Evolutionary conservation across 2,329 filamentous ascomycete genomes (phyloP).

Genomic region (Penicillium italicum): DNA sequence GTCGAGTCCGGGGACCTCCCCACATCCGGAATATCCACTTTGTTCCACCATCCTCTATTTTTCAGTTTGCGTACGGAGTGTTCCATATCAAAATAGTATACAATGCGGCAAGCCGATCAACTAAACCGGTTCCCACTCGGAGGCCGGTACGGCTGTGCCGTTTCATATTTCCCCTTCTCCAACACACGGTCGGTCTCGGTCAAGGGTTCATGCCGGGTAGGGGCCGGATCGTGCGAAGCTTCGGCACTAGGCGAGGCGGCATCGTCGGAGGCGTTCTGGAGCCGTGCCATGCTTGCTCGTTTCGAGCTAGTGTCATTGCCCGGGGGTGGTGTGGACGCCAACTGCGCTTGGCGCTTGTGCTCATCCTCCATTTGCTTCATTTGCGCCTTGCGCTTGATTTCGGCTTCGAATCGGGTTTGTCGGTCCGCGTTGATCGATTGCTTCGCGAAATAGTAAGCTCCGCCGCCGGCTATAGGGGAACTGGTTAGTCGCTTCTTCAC

Average conservation of each 20-base stretch:
- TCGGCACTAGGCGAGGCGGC: slow-evolving; percentile 68
- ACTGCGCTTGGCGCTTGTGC: slow-evolving; percentile 31
- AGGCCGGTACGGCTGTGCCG: slow-evolving; percentile 68
- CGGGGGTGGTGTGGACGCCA: slow-evolving; percentile 16
- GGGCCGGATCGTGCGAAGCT: slow-evolving; percentile 73
- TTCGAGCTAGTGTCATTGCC: slow-evolving; percentile 32
- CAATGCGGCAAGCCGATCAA: slow-evolving; percentile 37
- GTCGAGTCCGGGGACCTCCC: neutral
- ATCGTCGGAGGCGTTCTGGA: slow-evolving; percentile 39
- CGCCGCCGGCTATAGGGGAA: slow-evolving; percentile 66
- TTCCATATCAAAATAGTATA: slow-evolving; percentile 4
- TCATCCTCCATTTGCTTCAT: slow-evolving; percentile 36
- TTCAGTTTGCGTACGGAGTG: neutral
- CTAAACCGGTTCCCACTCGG: slow-evolving; percentile 82
- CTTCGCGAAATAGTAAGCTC: slow-evolving; percentile 96
- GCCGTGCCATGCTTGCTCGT: slow-evolving; percentile 33
- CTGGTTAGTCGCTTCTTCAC: slow-evolving; percentile 2
- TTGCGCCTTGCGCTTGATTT: slow-evolving; percentile 56
- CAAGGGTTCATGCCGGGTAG: slow-evolving; percentile 74
- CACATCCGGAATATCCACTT: neutral
- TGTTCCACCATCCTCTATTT: neutral
- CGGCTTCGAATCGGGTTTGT: slow-evolving; percentile 64
- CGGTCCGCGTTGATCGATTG: slow-evolving; percentile 89
- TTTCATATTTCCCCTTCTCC: slow-evolving; percentile 91
- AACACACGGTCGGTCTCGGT: slow-evolving; percentile 62